phyloP scores from a whole-genome alignment of 169 alveolate genomes.

The Ichthyophthirius multifiliis region DNA sequence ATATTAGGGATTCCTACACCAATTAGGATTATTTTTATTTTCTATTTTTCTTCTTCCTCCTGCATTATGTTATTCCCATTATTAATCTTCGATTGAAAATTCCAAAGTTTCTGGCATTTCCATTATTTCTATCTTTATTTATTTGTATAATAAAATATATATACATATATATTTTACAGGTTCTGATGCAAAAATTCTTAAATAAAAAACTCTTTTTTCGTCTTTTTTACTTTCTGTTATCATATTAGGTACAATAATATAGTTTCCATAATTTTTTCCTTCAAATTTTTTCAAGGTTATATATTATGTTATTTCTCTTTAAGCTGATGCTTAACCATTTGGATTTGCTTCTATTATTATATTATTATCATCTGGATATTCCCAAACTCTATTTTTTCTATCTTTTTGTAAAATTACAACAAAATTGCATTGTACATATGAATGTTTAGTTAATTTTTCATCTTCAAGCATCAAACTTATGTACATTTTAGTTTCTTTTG shows the following conservation, averaged over 20 bases:
- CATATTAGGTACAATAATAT: constrained; percentile 79
- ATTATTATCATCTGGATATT: constrained; percentile 51
- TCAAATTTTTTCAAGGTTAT: constrained; percentile 61
- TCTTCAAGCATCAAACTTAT: constrained; percentile 86
- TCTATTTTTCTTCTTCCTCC: constrained; percentile 80
- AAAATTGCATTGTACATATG: constrained; percentile 80
- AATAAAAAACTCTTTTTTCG: constrained; percentile 78
- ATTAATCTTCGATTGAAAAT: constrained; percentile 58
- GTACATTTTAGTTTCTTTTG: constrained; percentile 76
- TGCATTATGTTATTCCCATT: constrained; percentile 73
- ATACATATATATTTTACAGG: constrained; percentile 25
- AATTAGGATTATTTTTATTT: constrained; percentile 74
- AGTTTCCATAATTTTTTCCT: constrained; percentile 75
- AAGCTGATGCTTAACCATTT: constrained; percentile 49
- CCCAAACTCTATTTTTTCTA: constrained; percentile 79
- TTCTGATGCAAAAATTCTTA: constrained; percentile 75
- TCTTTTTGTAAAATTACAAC: constrained; percentile 74
- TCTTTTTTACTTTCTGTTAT: constrained; percentile 71
- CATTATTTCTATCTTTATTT: constrained; percentile 40
- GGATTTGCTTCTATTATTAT: constrained; percentile 53
- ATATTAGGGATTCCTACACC: constrained; percentile 87
- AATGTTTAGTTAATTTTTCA: constrained; percentile 73
- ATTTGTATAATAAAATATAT: too few relatives aligned
- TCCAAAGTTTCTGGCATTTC: constrained; percentile 70
- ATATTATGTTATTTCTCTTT: constrained; percentile 81